Conservation (phyloP, 371 early-diverging fungal genomes). For the Blastocladiella emersonii region DNA sequence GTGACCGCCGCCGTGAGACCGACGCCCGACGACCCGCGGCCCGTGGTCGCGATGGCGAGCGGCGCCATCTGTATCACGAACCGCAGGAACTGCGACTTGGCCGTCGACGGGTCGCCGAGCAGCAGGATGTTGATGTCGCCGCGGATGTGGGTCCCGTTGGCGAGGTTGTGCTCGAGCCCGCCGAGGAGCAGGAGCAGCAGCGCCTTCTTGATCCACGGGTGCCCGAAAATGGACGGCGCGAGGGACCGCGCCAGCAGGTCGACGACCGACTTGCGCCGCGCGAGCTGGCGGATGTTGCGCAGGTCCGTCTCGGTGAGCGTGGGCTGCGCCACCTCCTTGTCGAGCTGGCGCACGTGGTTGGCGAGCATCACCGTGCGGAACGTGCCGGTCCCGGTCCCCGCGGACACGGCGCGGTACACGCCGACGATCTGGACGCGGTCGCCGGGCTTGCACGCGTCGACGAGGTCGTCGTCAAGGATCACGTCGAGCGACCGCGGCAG, state of each 20-base stretch:
- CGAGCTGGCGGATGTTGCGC: slow-evolving; percentile 58
- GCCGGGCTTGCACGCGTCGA: slow-evolving; percentile 94
- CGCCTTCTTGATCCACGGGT: slow-evolving; percentile 91
- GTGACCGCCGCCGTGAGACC: slow-evolving; percentile 99
- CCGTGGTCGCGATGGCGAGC: slow-evolving; percentile 96
- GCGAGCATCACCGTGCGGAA: slow-evolving; percentile 78
- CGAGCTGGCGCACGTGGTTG: slow-evolving; percentile 85
- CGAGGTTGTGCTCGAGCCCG: slow-evolving; percentile 86
- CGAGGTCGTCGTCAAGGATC: slow-evolving; percentile 63
- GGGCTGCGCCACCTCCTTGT: slow-evolving; percentile 92
- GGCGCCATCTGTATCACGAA: slow-evolving; percentile 92
- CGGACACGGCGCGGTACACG: slow-evolving; percentile 49
- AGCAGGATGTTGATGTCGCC: slow-evolving; percentile 99
- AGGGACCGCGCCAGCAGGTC: slow-evolving; percentile 79
- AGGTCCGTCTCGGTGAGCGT: slow-evolving; percentile 55
- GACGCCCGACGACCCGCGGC: slow-evolving; percentile 98
- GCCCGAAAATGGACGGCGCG: slow-evolving; percentile 99
- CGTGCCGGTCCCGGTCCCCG: neutral
- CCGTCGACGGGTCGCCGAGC: slow-evolving; percentile 99
- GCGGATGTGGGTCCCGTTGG: slow-evolving; percentile 83
- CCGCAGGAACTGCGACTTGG: slow-evolving; percentile 98
- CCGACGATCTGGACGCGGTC: slow-evolving; percentile 97
- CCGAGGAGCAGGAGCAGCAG: slow-evolving; percentile 94
- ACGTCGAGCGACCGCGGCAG: slow-evolving; percentile 94
- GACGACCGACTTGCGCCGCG: slow-evolving; percentile 66